Evolutionary conservation across 176 grass and related monocot genomes (phyloP).

Genomic region (Bothriochloa decipiens): DNA sequence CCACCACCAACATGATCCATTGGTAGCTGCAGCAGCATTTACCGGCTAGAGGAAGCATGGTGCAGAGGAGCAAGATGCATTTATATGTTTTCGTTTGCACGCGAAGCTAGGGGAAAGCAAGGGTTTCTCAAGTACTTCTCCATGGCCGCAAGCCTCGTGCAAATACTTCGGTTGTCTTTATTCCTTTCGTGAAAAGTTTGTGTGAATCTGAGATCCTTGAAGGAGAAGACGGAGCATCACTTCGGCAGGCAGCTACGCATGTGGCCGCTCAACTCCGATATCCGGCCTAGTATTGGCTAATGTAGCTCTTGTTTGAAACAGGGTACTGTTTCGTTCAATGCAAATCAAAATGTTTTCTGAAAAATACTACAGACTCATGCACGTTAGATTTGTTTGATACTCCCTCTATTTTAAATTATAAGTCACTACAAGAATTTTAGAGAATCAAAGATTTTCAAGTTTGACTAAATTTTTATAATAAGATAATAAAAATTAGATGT

Average conservation of each 20-base stretch:
- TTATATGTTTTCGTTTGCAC: constrained; percentile 45
- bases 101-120: background rate
- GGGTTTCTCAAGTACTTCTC: constrained; percentile 33
- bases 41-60: constrained; percentile 34
- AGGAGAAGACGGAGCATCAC: constrained; percentile 53
- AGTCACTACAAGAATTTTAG: too few species aligned
- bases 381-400: too few species aligned
- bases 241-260: constrained; percentile 3
- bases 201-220: constrained; percentile 48
- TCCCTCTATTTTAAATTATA: too few species aligned
- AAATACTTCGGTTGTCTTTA: constrained; percentile 78
- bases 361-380: background rate
- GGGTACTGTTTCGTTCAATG: background rate
- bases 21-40: constrained; percentile 30
- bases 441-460: too few species aligned
- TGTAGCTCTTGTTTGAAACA: background rate
- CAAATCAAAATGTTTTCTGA: background rate
- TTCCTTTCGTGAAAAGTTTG: constrained; percentile 92
- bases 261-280: background rate
- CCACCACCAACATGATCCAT: constrained; percentile 9
- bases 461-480: too few species aligned
- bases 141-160: constrained; percentile 68
- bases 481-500: too few species aligned
- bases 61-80: constrained; percentile 30
- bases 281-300: constrained; percentile 7